Evolutionary conservation across 83 land plant species (phyloP), one percentile per base, ranked within the genome.

Genomic region (Diphasiastrum complanatum): DNA sequence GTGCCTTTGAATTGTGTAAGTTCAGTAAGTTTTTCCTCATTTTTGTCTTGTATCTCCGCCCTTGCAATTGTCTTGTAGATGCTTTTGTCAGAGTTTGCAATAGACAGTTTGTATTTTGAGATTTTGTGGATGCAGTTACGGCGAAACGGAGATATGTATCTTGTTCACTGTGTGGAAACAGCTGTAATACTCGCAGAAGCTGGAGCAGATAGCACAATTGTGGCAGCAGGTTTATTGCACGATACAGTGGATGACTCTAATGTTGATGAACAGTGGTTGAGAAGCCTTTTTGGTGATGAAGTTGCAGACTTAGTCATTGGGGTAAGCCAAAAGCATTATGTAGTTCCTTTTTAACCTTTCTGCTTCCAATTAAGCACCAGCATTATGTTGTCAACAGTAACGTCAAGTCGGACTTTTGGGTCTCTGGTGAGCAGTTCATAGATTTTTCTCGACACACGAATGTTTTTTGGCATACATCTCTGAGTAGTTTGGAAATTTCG

Each of bases 171-270:
- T 63, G 83, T 89, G 66, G 99, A 93, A 51, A 93, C 99, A 1
- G 99, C 92, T 1, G 54, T 82, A 24, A 48, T 78, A 33, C 75
- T 93, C 37, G 96, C 99, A 1, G 54, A 25, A 47, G 78, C 85
- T 63, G 99, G 99, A 19, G 96, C 96, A 20, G 89, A 75, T 58
- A 61, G 84, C 4, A 71, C 84, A 1, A 92, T 93, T 30, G 92
- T 93, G 33, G 95, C 96, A 31, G 96, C 99, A 43, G 99, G 99
- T 51, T 81, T 93, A 37, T 78, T 93, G 28, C 99, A 93, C 51
- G 99, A 93, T 61, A 84, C 99, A 2, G 51, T 89, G 36, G 99
- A 93, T 68, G 99, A 93, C 69, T 79, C 88, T 34, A 75, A 58
- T 50, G 45, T 83, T 55, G 69, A 77, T 28, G 77, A 73, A 54